phyloP scores from a whole-genome alignment of 179 eudicot species.

The Heliamphora pulchella region DNA sequence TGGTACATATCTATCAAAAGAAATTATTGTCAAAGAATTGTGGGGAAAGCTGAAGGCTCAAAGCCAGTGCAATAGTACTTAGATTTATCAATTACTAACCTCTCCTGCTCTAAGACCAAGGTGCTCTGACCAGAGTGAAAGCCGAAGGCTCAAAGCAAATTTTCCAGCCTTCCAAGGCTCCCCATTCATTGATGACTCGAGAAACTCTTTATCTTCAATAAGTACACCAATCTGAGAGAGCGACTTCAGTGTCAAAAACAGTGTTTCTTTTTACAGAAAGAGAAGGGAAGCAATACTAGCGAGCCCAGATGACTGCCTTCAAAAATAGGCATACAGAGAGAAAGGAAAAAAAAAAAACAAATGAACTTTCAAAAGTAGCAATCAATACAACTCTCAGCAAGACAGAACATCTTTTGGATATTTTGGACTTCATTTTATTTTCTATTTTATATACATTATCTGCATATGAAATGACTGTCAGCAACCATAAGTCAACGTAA shows the following conservation, averaged over 20 bases:
- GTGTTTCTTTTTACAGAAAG: neutral
- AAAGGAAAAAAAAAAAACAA: neutral
- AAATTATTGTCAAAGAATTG: neutral
- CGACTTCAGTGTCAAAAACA: neutral
- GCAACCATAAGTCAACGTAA: neutral
- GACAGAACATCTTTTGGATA: neutral
- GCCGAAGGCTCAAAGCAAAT: slow-evolving; percentile 76
- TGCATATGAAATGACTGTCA: neutral
- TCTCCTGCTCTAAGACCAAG: slow-evolving; percentile 78
- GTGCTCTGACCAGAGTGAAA: slow-evolving; percentile 94
- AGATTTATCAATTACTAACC: slow-evolving; percentile 31
- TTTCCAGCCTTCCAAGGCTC: slow-evolving; percentile 92
- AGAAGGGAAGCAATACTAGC: neutral
- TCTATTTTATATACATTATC: neutral
- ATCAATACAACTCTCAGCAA: neutral
- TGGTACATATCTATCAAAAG: neutral
- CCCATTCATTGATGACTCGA: slow-evolving; percentile 74
- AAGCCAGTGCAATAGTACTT: neutral
- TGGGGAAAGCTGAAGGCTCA: too few species aligned
- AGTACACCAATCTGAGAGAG: slow-evolving; percentile 64
- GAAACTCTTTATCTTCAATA: slow-evolving; percentile 84
- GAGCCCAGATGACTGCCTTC: neutral
- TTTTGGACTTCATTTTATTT: neutral
- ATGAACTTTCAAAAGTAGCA: neutral
- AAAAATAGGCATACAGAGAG: neutral